A percentile compares a stretch with the other conserved stretches of the same genome.
Conservation (phyloP, 495 filamentous ascomycete genomes). For the Penicillium canescens region DNA sequence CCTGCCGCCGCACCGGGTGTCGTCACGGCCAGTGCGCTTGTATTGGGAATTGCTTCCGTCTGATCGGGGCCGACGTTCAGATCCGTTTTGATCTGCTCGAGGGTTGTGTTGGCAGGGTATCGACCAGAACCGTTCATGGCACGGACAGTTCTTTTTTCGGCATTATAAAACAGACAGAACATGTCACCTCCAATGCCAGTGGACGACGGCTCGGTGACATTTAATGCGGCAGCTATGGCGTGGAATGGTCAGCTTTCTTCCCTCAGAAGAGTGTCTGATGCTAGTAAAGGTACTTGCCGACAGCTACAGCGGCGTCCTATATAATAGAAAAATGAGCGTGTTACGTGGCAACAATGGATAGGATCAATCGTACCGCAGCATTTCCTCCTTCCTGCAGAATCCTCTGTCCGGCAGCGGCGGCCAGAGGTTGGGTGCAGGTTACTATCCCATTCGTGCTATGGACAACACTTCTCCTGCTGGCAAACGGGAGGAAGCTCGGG, state of each 20-base stretch:
- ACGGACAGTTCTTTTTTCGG: constrained; percentile 74
- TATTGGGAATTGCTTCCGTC: constrained; percentile 67
- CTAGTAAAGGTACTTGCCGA: constrained; percentile 45
- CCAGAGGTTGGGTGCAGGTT: constrained; percentile 86
- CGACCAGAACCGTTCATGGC: constrained; percentile 92
- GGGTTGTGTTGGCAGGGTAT: constrained; percentile 63
- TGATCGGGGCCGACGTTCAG: constrained; percentile 67
- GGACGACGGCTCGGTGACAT: constrained; percentile 88
- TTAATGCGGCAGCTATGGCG: constrained; percentile 70
- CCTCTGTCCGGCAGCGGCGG: constrained; percentile 83
- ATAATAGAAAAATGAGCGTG: neutral
- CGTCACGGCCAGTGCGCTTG: constrained; percentile 76
- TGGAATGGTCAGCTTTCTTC: constrained; percentile 1
- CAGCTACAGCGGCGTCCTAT: constrained; percentile 92
- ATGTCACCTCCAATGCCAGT: constrained; percentile 99
- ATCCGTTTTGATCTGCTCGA: constrained; percentile 67
- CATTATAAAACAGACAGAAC: constrained; percentile 94
- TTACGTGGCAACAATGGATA: neutral
- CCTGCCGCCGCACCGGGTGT: constrained; percentile 91
- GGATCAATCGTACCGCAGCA: constrained; percentile 68
- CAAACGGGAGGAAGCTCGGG: constrained; percentile 62
- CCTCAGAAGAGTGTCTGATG: neutral
- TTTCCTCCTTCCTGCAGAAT: constrained; percentile 87
- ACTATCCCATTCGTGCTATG: constrained; percentile 94
- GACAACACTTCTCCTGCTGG: constrained; percentile 85